These are phyloP conservation scores for Chytridiales sp. DNA, from an alignment of 371 early-diverging fungal species.

Conservation along the genomic window DNA sequence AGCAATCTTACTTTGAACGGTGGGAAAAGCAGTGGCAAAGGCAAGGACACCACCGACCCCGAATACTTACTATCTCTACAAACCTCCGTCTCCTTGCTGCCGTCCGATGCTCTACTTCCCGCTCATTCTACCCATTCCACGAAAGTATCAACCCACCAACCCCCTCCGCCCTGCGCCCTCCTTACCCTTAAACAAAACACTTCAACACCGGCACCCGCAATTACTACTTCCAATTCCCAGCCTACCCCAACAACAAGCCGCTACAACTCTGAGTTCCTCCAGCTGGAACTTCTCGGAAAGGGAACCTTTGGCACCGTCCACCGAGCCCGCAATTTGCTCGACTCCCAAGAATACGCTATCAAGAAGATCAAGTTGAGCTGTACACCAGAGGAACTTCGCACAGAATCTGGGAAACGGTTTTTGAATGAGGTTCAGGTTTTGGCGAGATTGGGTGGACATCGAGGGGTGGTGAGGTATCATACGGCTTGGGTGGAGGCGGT, in stretches of 20 bases:
- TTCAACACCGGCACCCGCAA: not conserved
- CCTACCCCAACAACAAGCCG: too few species aligned
- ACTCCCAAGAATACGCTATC: constrained; percentile 55
- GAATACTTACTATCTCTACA: too few species aligned
- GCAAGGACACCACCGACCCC: too few species aligned
- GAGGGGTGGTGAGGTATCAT: constrained; percentile 48
- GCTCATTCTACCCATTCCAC: too few species aligned
- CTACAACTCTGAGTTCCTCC: not conserved
- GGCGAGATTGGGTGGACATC: constrained; percentile 45
- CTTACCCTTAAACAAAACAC: not conserved
- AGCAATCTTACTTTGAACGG: too few species aligned
- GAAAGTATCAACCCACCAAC: too few species aligned
- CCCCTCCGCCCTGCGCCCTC: too few species aligned
- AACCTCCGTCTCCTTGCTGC: too few species aligned
- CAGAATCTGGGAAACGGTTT: constrained; percentile 31
- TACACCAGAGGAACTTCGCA: constrained; percentile 26
- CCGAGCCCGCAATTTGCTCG: constrained; percentile 44
- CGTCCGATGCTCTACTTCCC: too few species aligned
- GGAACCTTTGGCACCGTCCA: constrained; percentile 59
- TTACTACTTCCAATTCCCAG: not conserved
- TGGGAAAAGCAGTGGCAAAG: too few species aligned
- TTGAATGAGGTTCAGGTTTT: constrained; percentile 46
- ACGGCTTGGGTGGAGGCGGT: constrained; percentile 50
- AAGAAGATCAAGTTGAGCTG: constrained; percentile 48
- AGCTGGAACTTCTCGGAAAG: constrained; percentile 28